Evolutionary conservation across 176 grass and related monocot genomes (phyloP).

Genomic region (Bromus sterilis): DNA sequence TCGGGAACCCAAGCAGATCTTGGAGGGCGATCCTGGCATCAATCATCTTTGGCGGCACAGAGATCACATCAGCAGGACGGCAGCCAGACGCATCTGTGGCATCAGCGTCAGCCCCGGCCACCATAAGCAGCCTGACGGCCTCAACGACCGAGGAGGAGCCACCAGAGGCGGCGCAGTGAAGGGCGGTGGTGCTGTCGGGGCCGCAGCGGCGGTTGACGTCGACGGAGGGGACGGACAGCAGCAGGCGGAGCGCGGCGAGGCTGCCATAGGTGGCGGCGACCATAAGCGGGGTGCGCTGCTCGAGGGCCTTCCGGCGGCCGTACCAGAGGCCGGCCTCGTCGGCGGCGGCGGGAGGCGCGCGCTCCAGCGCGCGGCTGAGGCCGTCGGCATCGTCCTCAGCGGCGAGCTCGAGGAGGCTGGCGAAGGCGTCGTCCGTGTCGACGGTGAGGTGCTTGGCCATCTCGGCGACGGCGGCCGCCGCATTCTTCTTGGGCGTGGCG

Average conservation of each 20-base stretch:
- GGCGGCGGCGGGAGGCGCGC: slow-evolving; percentile 25
- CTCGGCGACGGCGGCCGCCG: slow-evolving; percentile 19
- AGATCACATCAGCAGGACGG: slow-evolving; percentile 64
- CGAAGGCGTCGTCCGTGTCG: slow-evolving; percentile 53
- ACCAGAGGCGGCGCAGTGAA: slow-evolving; percentile 76
- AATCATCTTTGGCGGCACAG: slow-evolving; percentile 34
- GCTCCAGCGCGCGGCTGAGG: slow-evolving; percentile 40
- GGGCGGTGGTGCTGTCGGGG: slow-evolving; percentile 51
- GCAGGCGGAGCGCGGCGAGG: slow-evolving; percentile 30
- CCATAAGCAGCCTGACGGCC: slow-evolving; percentile 44
- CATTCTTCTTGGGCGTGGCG: slow-evolving; percentile 32
- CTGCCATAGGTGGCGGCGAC: slow-evolving; percentile 70
- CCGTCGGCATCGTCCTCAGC: slow-evolving; percentile 44
- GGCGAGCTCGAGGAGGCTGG: slow-evolving; percentile 53
- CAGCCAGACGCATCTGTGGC: slow-evolving; percentile 34
- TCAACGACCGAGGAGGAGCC: slow-evolving; percentile 43
- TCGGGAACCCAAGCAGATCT: slow-evolving; percentile 39
- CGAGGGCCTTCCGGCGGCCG: slow-evolving; percentile 56
- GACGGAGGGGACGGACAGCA: slow-evolving; percentile 48
- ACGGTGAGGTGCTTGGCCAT: slow-evolving; percentile 50
- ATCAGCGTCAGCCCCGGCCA: slow-evolving; percentile 32
- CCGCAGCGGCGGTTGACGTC: slow-evolving; percentile 49
- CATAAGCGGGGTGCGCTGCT: slow-evolving; percentile 71
- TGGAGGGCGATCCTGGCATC: slow-evolving; percentile 49
- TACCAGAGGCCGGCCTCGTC: slow-evolving; percentile 75